phyloP scores from a whole-genome alignment of 371 early-diverging fungal genomes.

The Mortierella sp. region DNA sequence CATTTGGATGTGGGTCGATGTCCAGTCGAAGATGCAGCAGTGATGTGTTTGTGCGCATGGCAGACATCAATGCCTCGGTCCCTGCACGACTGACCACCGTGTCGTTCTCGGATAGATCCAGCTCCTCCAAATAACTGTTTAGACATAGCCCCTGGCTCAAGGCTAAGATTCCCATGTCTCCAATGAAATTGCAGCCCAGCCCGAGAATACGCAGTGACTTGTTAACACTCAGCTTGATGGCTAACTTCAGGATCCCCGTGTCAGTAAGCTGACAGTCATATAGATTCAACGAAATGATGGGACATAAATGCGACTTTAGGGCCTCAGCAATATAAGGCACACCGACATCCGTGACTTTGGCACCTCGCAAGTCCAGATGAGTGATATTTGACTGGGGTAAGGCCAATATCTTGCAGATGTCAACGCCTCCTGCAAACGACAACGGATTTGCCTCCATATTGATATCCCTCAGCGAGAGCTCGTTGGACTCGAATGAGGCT shows the following conservation, averaged over 20 bases:
- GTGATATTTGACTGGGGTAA: slow-evolving; percentile 35
- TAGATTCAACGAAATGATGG: slow-evolving; percentile 31
- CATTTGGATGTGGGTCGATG: slow-evolving; percentile 26
- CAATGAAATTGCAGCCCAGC: slow-evolving; percentile 39
- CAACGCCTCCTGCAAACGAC: slow-evolving; percentile 46
- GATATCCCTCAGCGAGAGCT: slow-evolving; percentile 22
- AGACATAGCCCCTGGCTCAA: slow-evolving; percentile 32
- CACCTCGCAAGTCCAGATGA: slow-evolving; percentile 37
- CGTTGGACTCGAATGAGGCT: slow-evolving; percentile 43
- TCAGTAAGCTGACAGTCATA: slow-evolving; percentile 54
- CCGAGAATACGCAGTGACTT: slow-evolving; percentile 34
- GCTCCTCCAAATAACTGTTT: slow-evolving; percentile 42
- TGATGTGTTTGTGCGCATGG: slow-evolving; percentile 37
- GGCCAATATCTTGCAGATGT: slow-evolving; percentile 48
- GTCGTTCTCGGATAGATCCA: slow-evolving; percentile 47
- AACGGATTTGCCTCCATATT: slow-evolving; percentile 47
- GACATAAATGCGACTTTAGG: slow-evolving; percentile 34
- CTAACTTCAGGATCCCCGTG: slow-evolving; percentile 35
- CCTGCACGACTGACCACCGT: slow-evolving; percentile 29
- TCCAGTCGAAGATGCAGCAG: slow-evolving; percentile 29
- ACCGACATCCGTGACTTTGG: slow-evolving; percentile 55
- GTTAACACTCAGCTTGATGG: slow-evolving; percentile 48
- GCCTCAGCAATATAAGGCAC: slow-evolving; percentile 52
- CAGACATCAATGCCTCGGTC: slow-evolving; percentile 30
- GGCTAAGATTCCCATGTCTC: slow-evolving; percentile 35